phyloP scores from a whole-genome alignment of 2,329 filamentous ascomycete genomes.

The Aspergillus fischeri region DNA sequence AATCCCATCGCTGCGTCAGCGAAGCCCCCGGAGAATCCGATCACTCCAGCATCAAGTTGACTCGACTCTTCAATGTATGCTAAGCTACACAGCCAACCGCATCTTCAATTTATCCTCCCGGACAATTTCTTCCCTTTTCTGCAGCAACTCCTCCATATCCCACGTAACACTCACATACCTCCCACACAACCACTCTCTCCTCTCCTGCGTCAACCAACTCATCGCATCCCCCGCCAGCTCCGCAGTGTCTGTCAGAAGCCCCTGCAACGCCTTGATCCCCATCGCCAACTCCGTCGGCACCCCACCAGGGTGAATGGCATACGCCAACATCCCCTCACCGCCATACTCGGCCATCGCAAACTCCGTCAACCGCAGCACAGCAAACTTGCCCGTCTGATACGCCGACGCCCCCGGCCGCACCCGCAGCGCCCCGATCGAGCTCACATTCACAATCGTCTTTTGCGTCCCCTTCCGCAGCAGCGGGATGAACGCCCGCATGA shows the following conservation, averaged over 20 bases:
- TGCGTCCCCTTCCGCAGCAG: constrained; percentile 22
- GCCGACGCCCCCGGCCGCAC: constrained; percentile 28
- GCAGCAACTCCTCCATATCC: constrained; percentile 21
- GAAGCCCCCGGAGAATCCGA: constrained; percentile 38
- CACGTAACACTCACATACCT: constrained; percentile 20
- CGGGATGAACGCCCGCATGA: constrained; percentile 19
- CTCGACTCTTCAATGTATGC: not conserved
- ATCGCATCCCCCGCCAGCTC: constrained; percentile 23
- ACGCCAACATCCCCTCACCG: constrained; percentile 9
- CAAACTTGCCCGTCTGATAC: constrained; percentile 37
- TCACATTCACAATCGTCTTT: constrained; percentile 31
- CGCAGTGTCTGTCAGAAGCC: not conserved
- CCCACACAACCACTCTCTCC: constrained; percentile 23
- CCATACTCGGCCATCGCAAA: not conserved
- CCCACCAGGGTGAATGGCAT: constrained; percentile 10
- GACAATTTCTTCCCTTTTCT: constrained; percentile 20
- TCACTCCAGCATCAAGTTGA: constrained; percentile 35
- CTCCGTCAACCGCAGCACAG: constrained; percentile 19
- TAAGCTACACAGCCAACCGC: not conserved
- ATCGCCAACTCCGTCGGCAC: constrained; percentile 9
- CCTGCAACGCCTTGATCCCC: not conserved
- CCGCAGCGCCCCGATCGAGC: constrained; percentile 38
- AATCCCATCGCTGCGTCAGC: constrained; percentile 40
- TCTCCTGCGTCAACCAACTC: constrained; percentile 20
- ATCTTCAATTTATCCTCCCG: constrained; percentile 19